Percentiles rank a stretch among this genome's conserved stretches.
Conservation (phyloP, 768 basidiomycete species). For the Dentipellis sp. region DNA sequence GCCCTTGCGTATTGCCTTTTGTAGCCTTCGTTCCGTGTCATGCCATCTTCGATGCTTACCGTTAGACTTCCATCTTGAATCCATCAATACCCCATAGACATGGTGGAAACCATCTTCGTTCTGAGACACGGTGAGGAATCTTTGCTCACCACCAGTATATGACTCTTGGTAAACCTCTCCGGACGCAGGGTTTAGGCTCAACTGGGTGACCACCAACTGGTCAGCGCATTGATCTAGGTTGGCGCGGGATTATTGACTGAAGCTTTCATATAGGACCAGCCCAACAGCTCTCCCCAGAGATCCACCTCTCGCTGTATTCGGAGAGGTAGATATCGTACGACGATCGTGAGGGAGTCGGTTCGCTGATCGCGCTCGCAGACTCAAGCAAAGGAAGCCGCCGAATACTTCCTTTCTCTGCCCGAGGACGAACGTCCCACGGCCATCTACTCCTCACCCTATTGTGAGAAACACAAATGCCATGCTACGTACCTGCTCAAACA, state of each 20-base stretch:
- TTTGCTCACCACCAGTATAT: neutral
- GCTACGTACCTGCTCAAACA: too few relatives aligned
- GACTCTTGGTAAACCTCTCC: conserved; percentile 2
- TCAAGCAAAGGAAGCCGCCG: conserved; percentile 68
- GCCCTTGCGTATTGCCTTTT: too few relatives aligned
- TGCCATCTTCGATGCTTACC: too few relatives aligned
- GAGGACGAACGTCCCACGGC: conserved; percentile 61
- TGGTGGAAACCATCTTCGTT: conserved; percentile 59
- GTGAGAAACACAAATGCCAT: conserved; percentile 29
- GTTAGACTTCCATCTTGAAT: too few relatives aligned
- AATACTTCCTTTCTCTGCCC: conserved; percentile 55
- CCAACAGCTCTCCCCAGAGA: conserved; percentile 63
- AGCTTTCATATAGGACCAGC: conserved; percentile 38
- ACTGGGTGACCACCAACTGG: conserved; percentile 65
- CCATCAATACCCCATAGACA: conserved; percentile 13
- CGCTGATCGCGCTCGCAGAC: conserved; percentile 25
- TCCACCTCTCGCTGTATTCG: conserved; percentile 63
- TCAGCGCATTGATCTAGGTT: conserved; percentile 21
- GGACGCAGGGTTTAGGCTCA: conserved; percentile 57
- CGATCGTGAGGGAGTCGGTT: neutral
- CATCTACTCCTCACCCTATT: conserved; percentile 82
- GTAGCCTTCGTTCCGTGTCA: too few relatives aligned
- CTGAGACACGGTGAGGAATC: conserved; percentile 49
- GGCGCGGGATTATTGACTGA: neutral
- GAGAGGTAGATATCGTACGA: conserved; percentile 36